Conservation (phyloP, 768 basidiomycete genomes). For the Rickenella mellea region DNA sequence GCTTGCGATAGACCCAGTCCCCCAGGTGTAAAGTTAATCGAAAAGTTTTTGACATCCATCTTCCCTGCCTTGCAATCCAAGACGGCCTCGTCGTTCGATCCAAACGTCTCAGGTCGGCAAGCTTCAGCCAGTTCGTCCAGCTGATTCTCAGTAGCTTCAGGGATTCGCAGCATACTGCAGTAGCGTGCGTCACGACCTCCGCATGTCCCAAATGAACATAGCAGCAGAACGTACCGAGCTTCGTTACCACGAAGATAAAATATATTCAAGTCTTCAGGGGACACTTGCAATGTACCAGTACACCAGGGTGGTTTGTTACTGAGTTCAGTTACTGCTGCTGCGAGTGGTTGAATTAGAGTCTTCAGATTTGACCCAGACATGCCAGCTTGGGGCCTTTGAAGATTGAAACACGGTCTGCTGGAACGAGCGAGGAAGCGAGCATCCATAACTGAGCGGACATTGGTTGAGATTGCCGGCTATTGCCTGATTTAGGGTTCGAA, state of each 20-base stretch:
- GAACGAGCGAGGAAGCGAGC: no score
- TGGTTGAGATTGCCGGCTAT: no score
- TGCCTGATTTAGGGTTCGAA: no score
- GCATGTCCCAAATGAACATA: background rate
- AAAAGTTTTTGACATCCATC: slow-evolving; percentile 12
- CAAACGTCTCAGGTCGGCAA: slow-evolving; percentile 15
- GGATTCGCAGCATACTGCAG: slow-evolving; percentile 7
- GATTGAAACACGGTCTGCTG: no score
- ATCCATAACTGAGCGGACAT: no score
- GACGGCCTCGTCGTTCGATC: slow-evolving; percentile 9
- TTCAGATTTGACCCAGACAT: no score
- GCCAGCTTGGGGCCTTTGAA: no score
- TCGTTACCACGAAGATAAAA: slow-evolving; percentile 4
- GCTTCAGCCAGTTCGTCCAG: slow-evolving; percentile 7
- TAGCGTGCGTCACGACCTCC: background rate
- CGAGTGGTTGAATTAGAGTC: background rate
- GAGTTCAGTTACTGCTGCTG: slow-evolving; percentile 10
- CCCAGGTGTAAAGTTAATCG: slow-evolving; percentile 20
- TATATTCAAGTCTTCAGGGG: slow-evolving; percentile 4
- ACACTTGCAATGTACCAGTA: slow-evolving; percentile 6
- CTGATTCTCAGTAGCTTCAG: slow-evolving; percentile 1
- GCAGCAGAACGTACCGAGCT: background rate
- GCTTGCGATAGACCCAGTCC: slow-evolving; percentile 18
- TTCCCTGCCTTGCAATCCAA: slow-evolving; percentile 16
- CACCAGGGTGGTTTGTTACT: slow-evolving; percentile 9